A percentile compares a stretch with the other conserved stretches of the same genome.
Conservation (phyloP, 2,329 filamentous ascomycete genomes). For the Diaporthe ilicicola region DNA sequence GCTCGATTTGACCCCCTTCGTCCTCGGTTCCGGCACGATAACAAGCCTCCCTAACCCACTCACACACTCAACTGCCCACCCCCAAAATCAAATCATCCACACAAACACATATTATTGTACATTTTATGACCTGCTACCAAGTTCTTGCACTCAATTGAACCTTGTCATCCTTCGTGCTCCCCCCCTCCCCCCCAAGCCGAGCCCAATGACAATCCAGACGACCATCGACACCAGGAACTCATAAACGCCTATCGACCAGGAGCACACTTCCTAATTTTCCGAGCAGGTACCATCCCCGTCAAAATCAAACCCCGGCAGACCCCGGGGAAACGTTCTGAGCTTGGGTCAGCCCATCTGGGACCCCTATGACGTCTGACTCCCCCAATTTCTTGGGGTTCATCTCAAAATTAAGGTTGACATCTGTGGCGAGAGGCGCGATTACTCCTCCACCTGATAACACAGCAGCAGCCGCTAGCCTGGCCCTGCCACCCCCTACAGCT, state of each 20-base stretch:
- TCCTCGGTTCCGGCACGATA: background rate
- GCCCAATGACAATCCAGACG: background rate
- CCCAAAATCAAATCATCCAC: background rate
- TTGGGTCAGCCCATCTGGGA: slow-evolving; percentile 18
- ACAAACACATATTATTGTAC: background rate
- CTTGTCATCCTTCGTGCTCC: slow-evolving; percentile 2
- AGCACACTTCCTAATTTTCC: background rate
- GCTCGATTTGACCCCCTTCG: background rate
- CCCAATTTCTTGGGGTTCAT: background rate
- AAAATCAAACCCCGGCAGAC: slow-evolving; percentile 14
- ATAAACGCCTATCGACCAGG: too few relatives aligned
- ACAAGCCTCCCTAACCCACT: background rate
- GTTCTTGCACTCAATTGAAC: slow-evolving; percentile 1
- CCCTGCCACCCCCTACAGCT: background rate
- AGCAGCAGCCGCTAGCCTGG: background rate
- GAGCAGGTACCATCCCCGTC: slow-evolving; percentile 1
- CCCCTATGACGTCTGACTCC: slow-evolving; percentile 23
- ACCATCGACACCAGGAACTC: background rate
- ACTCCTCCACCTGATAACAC: background rate
- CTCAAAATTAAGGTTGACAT: slow-evolving; percentile 28
- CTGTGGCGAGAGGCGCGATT: background rate
- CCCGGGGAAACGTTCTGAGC: background rate
- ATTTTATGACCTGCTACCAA: background rate
- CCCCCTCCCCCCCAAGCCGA: background rate
- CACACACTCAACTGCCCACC: background rate